Evolutionary conservation across 768 basidiomycete species (phyloP), one percentile per base, ranked within the genome.

Genomic region (Leucocoprinus sp.): DNA sequence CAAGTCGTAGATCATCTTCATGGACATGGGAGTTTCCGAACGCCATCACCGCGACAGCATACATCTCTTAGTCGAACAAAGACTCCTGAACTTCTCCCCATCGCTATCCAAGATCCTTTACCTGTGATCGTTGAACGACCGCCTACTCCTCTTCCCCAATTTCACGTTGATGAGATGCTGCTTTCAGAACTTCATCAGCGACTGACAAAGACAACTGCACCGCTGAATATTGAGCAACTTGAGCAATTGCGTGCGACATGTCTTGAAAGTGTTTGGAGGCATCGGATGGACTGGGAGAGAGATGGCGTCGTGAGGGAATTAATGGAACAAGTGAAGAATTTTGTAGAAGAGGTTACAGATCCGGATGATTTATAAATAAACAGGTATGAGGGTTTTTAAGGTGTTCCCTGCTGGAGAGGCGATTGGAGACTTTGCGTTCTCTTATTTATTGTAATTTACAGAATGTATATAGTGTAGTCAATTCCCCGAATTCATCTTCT

Each of bases 211-310:
- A 59, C 59, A 36, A 96, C 95, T 1, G 58, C 50, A 5, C 58
- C 57, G 0, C 66, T 97, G 34, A 87, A 71, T 19, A 72, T 97
- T 40, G 96, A 99, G 58, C 81, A 95, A 58, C 74, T 99, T 5
- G 96, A 98, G 59, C 93, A 98, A 62, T 71, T 99, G 5, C 78
- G 96, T 4, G 93, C 96, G 6, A 79, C 75, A 2, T 84, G 81
- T 54, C 75, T 93, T 19, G 78, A 80, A 33, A 69, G 69, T 40
- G 72, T 97, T n/a, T 99, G 93, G 93, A 69, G 78, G 22, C 80
- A 78, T 51, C 66, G 93, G 27, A 66, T 69, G 9, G 84, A 85
- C 26, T 99, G 96, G 96, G 76, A 96, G 57, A 72, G 93, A 37
- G 74, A 77, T 54, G 62, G 57, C 5, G 66, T 93, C 41, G 59